phyloP scores from a whole-genome alignment of 2,329 filamentous ascomycete species.

The Uncinocarpus reesii region DNA sequence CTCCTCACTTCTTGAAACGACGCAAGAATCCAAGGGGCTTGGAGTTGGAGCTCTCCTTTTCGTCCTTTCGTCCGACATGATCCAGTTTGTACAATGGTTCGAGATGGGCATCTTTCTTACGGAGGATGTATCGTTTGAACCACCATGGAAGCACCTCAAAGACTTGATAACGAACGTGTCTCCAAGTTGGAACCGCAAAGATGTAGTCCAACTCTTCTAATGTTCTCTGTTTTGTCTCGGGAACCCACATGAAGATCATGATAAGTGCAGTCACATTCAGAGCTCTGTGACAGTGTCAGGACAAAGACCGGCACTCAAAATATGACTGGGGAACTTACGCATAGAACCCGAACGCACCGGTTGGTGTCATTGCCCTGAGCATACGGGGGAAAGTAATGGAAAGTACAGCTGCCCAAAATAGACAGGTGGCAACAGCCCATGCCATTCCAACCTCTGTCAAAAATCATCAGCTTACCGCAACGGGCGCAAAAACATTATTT shows the following conservation, averaged over 20 bases:
- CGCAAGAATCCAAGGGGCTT: too few relatives aligned
- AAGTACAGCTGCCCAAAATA: constrained; percentile 43
- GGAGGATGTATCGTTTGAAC: constrained; percentile 49
- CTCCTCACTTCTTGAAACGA: too few relatives aligned
- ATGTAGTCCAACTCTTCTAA: constrained; percentile 50
- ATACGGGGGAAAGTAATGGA: constrained; percentile 43
- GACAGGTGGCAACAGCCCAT: constrained; percentile 37
- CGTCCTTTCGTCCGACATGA: not conserved
- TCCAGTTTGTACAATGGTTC: constrained; percentile 46
- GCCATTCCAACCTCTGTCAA: constrained; percentile 40
- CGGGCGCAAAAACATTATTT: not conserved
- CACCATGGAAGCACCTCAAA: constrained; percentile 51
- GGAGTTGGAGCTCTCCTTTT: not conserved
- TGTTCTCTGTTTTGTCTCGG: constrained; percentile 48
- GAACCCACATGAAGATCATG: constrained; percentile 54
- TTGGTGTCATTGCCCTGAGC: constrained; percentile 39
- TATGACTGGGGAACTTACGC: constrained; percentile 26
- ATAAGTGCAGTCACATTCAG: constrained; percentile 51
- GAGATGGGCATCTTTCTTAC: constrained; percentile 36
- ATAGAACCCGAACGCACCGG: constrained; percentile 53
- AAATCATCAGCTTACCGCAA: constrained; percentile 19
- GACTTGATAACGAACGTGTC: constrained; percentile 49
- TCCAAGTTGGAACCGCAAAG: constrained; percentile 49
- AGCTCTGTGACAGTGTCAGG: constrained; percentile 29
- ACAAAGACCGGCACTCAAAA: not conserved